Conservation (phyloP, 139 green algal genomes). For the Axilococcus clingmanii region DNA sequence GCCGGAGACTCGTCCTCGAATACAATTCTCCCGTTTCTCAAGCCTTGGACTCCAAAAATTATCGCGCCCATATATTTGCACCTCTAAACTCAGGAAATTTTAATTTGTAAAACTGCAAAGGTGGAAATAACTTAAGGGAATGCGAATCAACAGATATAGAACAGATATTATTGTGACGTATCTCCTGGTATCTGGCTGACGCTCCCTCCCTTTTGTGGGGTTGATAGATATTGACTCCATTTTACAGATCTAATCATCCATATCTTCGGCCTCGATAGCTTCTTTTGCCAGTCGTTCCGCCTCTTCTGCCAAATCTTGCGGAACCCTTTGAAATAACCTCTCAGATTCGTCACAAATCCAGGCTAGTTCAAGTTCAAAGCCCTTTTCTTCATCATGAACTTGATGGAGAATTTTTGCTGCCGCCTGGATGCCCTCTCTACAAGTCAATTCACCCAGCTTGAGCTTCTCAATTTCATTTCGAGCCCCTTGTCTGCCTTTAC, state of each 20-base stretch:
- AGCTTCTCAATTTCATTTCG: slow-evolving; percentile 98
- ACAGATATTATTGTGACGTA: background rate
- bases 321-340: slow-evolving; percentile 64
- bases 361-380: slow-evolving; percentile 94
- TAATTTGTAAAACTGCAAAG: too few species aligned
- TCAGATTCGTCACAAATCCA: slow-evolving; percentile 91
- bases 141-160: background rate
- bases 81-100: too few species aligned
- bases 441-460: slow-evolving; percentile 85
- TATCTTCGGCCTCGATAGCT: slow-evolving; percentile 72
- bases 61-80: too few species aligned
- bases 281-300: slow-evolving; percentile 72
- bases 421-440: slow-evolving; percentile 76
- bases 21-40: too few species aligned
- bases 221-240: background rate
- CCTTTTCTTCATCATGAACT: slow-evolving; percentile 95
- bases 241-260: slow-evolving; percentile 35
- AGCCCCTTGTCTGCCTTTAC: slow-evolving; percentile 89
- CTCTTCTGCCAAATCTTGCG: slow-evolving; percentile 55
- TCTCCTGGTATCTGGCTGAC: background rate
- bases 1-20: too few species aligned
- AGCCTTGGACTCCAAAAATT: too few species aligned
- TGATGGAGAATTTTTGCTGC: slow-evolving; percentile 89
- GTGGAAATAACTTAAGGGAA: background rate
- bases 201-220: background rate